These are phyloP conservation scores for Rehmannia glutinosa DNA, from an alignment of 257 asterid genomes.

Conservation along the genomic window DNA sequence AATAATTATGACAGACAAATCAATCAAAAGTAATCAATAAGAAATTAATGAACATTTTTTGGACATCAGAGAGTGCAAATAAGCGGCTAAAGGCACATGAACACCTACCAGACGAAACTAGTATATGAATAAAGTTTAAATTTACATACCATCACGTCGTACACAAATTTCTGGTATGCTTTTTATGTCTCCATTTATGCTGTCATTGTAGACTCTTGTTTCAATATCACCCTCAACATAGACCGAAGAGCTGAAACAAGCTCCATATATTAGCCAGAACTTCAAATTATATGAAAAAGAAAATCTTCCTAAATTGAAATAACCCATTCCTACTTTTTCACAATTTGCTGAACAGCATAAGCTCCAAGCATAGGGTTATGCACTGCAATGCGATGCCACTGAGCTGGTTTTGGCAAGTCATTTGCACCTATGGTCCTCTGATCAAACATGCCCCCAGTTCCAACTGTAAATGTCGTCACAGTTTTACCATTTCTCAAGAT, in stretches of 20 bases:
- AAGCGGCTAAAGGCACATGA: background rate
- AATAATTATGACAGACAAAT: background rate
- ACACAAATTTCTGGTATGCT: constrained; percentile 95
- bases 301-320: background rate
- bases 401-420: constrained; percentile 80
- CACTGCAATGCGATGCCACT: constrained; percentile 97
- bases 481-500: constrained; percentile 85
- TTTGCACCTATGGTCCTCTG: constrained; percentile 56
- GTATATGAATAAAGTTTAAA: background rate
- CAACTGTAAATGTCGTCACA: constrained; percentile 82
- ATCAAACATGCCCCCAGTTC: constrained; percentile 96
- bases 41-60: background rate
- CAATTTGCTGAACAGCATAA: constrained; percentile 85
- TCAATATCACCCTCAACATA: constrained; percentile 97
- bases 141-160: constrained; percentile 81
- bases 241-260: constrained; percentile 78
- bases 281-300: background rate
- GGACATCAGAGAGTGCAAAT: background rate
- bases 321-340: constrained; percentile 51
- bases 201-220: constrained; percentile 94
- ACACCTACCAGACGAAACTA: background rate
- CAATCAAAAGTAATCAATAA: background rate
- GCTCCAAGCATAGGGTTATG: constrained; percentile 84
- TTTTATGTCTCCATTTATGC: constrained; percentile 80
- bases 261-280: constrained; percentile 26